Base-by-base conservation (phyloP, 169 alveolate species). In the Plasmodium falciparum region DNA sequence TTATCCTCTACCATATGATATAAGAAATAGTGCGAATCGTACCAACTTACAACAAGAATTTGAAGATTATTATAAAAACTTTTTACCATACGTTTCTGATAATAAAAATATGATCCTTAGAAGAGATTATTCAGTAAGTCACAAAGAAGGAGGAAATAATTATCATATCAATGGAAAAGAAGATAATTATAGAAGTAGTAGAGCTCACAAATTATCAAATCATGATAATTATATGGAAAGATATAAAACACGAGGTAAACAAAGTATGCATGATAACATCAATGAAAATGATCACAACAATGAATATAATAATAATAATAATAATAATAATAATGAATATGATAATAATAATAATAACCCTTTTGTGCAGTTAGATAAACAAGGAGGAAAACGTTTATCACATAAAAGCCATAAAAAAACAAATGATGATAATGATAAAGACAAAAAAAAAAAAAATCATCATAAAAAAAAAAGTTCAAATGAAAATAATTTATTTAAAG, bases 1-100 rank as follows among this genome's bases (percentile, higher is more conserved):
- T 43, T 74, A 74, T 54, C 88, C 88, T 7, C 66, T 74, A 6
- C 88, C 88, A 1, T 78, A 65, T 45, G 43, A 78, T 52, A 45
- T 59, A 12, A 4, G n/a, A 5, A 78, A 56, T 24, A 59, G 1
- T 29, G 8, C 9, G 2, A 78, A 43, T n/a, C 47, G 56, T 5
- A 78, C 89, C 1, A 78, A 66, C 26, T n/a, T 78, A 26, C 89
- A 78, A 17, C 89, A 78, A 22, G 89, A 78, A 66, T 78, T 78
- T 66, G 89, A 78, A 66, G 89, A 78, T n/a, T 78, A 78, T 15
- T 78, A 78, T 66, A 78, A 78, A 33, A 78, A 78, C 58, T 78
- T 63, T 70, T 71, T 78, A 29, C 66, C 8, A 12, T 24, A 29
- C 8, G 89, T 52, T 63, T 26, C 49, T 22, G 80, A 56, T 56